Evolutionary conservation across 2,329 filamentous ascomycete species (phyloP), one percentile per base, ranked within the genome.

Genomic region (Cryphonectria naterciae): DNA sequence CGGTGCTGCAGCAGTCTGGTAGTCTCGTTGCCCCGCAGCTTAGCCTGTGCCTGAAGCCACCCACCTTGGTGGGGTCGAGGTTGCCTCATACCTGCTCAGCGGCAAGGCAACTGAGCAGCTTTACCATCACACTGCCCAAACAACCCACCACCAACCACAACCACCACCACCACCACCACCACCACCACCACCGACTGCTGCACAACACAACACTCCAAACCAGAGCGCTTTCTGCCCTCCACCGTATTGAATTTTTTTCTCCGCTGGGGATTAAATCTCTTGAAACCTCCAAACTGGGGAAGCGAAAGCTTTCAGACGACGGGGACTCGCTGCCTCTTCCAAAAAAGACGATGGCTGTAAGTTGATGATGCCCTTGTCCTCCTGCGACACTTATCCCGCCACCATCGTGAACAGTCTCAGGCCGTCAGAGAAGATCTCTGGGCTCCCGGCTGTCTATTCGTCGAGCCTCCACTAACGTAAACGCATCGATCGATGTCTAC

Each of bases 271-370:
- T 71, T 69, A 41, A 15, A 54, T 49, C 69, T 68, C 58, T 6
- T 41, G 56, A 67, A 49, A 58, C 76, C 77, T 83, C 80, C 84
- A 87, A 88, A 81, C 86, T 87, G 87, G 88, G 87, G 85, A 91
- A 91, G 85, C 88, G 89, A 82, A 91, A 89, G 82, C 83, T 89
- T 77, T 91, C 89, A 75, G 83, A 84, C 83, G 69, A 71, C 66
- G 87, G 86, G 83, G 88, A 89, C 79, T 80, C 83, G 80, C 82
- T 84, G 80, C 84, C 85, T 77, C 85, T 85, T 80, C 83, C 83
- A 65, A 90, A 90, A 82, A 85, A 84, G 83, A 86, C 79, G 80
- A 90, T 90, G 88, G 83, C 86, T 78, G 89, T 91, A 81, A 82
- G 88, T 84, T 61, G 43, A 15, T 41, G 39, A 10, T 49, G 19